Percentiles rank a stretch among this genome's conserved stretches.
phyloP scores from a whole-genome alignment of 2,329 filamentous ascomycete genomes.

The Paraconiothyrium brasiliense region DNA sequence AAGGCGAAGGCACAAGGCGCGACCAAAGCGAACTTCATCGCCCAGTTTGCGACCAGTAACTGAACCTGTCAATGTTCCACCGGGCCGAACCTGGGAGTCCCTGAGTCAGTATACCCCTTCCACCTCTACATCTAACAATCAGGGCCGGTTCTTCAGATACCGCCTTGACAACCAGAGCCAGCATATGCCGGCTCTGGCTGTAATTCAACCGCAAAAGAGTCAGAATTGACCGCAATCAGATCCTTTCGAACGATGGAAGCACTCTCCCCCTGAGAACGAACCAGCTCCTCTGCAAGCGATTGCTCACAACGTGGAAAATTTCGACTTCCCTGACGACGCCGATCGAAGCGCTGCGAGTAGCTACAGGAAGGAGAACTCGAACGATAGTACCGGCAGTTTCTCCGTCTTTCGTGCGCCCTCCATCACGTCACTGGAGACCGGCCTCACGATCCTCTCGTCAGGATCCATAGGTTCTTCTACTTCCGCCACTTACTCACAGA shows the following conservation, averaged over 20 bases:
- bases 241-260: conserved; percentile 74
- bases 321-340: conserved; percentile 39
- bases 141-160: conserved; percentile 37
- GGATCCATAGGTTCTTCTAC: conserved; percentile 64
- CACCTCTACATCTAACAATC: conserved; percentile 24
- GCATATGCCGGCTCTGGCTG: conserved; percentile 6
- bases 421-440: conserved; percentile 63
- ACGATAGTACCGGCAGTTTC: conserved; percentile 56
- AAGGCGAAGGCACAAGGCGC: conserved; percentile 80
- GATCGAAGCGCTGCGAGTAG: conserved; percentile 48
- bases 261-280: conserved; percentile 75
- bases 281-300: conserved; percentile 72
- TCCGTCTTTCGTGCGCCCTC: conserved; percentile 63
- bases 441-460: conserved; percentile 59
- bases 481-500: conserved; percentile 66
- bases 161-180: conserved; percentile 23
- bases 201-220: conserved; percentile 32
- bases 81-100: conserved; percentile 63
- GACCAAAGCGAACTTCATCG: conserved; percentile 72
- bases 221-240: conserved; percentile 61
- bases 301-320: conserved; percentile 64
- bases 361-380: conserved; percentile 61
- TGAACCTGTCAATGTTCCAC: conserved; percentile 77
- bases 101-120: conserved; percentile 43
- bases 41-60: conserved; percentile 71